These are phyloP conservation scores for Stenogyne calaminthoides DNA, from an alignment of 305 asterid genomes.

Conservation along the genomic window DNA sequence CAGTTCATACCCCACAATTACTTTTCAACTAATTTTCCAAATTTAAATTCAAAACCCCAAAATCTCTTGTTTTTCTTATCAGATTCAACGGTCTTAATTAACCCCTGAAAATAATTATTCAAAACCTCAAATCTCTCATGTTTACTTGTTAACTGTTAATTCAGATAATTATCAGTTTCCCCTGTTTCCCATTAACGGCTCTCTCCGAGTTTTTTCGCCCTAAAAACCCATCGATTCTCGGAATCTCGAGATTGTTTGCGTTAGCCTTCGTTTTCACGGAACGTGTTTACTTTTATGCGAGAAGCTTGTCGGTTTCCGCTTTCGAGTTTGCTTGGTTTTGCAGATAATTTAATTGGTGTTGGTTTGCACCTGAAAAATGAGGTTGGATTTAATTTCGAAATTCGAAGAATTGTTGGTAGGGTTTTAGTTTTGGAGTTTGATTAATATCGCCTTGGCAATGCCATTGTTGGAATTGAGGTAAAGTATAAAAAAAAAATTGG, in stretches of 20 bases:
- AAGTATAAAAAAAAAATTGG: not conserved
- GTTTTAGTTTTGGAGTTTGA: constrained; percentile 48
- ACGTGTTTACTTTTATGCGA: constrained; percentile 15
- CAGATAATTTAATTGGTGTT: constrained; percentile 10
- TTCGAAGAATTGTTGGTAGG: constrained; percentile 25
- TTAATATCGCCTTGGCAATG: constrained; percentile 43
- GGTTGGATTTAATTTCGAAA: constrained; percentile 11
- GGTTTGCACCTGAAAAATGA: constrained; percentile 27
- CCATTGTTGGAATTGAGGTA: constrained; percentile 37
- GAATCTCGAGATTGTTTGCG: constrained; percentile 16
- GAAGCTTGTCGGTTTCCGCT: constrained; percentile 36
- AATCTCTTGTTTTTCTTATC: constrained; percentile 10
- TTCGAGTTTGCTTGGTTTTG: constrained; percentile 25
- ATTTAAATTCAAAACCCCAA: constrained; percentile 33
- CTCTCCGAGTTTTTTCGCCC: constrained; percentile 2
- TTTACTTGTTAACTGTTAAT: constrained; percentile 21
- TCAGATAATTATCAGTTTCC: constrained; percentile 28
- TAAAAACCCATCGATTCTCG: not conserved
- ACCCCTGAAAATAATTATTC: not conserved
- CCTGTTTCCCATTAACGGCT: constrained; percentile 30
- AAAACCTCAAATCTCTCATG: constrained; percentile 1
- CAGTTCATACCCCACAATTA: constrained; percentile 28
- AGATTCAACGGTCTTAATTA: constrained; percentile 50
- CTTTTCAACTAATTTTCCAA: constrained; percentile 20
- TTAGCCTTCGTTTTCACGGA: constrained; percentile 25